phyloP scores from a whole-genome alignment of 2,329 filamentous ascomycete genomes.

The Aurifilum marmelostoma region DNA sequence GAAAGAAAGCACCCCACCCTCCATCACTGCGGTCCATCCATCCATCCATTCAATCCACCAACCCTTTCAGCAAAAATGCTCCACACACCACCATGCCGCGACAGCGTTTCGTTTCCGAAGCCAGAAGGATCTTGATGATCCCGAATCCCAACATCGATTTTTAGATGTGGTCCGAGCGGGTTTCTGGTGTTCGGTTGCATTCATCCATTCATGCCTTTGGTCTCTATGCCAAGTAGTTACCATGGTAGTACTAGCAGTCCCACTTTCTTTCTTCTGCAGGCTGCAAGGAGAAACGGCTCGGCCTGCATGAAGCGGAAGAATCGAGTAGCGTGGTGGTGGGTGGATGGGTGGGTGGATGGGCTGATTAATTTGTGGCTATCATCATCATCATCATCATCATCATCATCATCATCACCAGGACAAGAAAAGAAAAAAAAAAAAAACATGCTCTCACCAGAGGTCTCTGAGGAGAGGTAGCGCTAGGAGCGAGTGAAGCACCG shows the following conservation, averaged over 20 bases:
- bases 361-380: too few relatives aligned
- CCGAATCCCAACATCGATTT: constrained; percentile 6
- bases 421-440: too few relatives aligned
- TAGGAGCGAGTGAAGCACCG: not conserved
- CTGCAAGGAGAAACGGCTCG: constrained; percentile 6
- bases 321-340: constrained; percentile 12
- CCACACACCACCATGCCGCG: not conserved
- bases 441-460: not conserved
- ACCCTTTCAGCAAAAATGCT: not conserved
- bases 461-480: not conserved
- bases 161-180: constrained; percentile 22
- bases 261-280: not conserved
- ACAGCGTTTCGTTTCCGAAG: constrained; percentile 22
- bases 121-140: constrained; percentile 7
- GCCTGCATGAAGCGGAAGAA: constrained; percentile 20
- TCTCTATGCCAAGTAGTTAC: too few relatives aligned
- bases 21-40: not conserved
- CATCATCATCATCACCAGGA: too few relatives aligned
- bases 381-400: not conserved
- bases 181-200: constrained; percentile 3
- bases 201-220: too few relatives aligned
- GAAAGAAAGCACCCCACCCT: not conserved
- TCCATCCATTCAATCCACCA: not conserved
- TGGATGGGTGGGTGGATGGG: too few relatives aligned
- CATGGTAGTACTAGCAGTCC: not conserved